Percentiles rank a stretch among this genome's conserved stretches.
phyloP scores from a whole-genome alignment of 1,284 basidiomycete species.

The Takashimella tepidaria region DNA sequence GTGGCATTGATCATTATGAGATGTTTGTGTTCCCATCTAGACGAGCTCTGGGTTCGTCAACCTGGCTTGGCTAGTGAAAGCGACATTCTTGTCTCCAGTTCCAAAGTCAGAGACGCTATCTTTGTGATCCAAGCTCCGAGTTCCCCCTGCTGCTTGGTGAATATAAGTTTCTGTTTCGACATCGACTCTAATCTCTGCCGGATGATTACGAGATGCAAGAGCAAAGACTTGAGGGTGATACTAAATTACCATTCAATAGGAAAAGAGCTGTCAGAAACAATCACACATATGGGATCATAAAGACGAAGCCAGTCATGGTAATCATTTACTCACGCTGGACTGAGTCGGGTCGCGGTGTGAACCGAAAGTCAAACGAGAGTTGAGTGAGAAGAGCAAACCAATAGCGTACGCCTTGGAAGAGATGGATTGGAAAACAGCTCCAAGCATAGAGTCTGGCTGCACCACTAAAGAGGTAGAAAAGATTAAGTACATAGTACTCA shows the following conservation, averaged over 20 bases:
- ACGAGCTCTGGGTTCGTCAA: neutral
- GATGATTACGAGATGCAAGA: constrained; percentile 10
- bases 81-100: neutral
- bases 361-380: constrained; percentile 8
- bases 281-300: no score
- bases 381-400: constrained; percentile 24
- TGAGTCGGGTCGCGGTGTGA: neutral
- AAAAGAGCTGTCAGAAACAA: no score
- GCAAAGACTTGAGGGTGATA: constrained; percentile 15
- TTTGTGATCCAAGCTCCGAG: neutral
- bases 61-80: neutral
- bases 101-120: neutral
- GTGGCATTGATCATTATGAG: no score
- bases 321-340: neutral
- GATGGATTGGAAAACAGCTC: constrained; percentile 18
- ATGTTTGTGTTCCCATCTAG: no score
- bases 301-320: no score
- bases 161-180: constrained; percentile 24
- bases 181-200: constrained; percentile 19
- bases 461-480: no score
- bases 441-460: constrained; percentile 22
- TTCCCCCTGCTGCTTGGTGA: constrained; percentile 1
- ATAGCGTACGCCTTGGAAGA: constrained; percentile 13
- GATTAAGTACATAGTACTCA: no score
- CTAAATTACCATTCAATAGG: no score